Evolutionary conservation across 768 basidiomycete genomes (phyloP).

Genomic region (Lentinula sp.): DNA sequence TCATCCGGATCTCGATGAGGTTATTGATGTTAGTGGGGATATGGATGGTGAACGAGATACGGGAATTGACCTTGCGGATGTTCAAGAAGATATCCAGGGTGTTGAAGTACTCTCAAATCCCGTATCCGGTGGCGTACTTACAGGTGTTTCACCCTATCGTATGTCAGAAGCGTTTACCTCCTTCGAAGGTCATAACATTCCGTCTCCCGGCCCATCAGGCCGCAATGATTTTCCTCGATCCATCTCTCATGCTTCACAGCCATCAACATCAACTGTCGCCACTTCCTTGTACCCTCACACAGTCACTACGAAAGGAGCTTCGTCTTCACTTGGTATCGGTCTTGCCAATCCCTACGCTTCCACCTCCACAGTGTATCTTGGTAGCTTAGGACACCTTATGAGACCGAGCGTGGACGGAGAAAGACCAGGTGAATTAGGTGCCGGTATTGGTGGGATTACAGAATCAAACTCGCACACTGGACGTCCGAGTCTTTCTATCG

Average conservation of each 20-base stretch:
- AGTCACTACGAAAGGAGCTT: background rate
- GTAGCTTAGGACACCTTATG: background rate
- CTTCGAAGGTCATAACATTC: background rate
- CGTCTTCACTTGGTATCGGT: background rate
- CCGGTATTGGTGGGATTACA: background rate
- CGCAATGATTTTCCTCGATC: background rate
- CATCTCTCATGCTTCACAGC: background rate
- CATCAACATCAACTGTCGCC: background rate
- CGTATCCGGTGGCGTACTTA: too few relatives aligned
- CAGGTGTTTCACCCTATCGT: background rate
- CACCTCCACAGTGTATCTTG: background rate
- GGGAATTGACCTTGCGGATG: background rate
- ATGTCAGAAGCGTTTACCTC: background rate
- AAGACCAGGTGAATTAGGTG: background rate
- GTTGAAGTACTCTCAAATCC: background rate
- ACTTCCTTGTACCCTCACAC: background rate
- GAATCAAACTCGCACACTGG: background rate
- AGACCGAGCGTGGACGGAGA: background rate
- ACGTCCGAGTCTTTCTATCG: background rate
- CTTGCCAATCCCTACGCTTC: background rate
- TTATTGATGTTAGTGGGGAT: background rate
- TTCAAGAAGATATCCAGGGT: background rate
- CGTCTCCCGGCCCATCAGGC: background rate
- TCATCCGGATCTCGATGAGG: background rate
- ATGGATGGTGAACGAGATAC: background rate